Conservation (phyloP, 805 yeast species). For the Teunomyces barrocoloradensis region DNA sequence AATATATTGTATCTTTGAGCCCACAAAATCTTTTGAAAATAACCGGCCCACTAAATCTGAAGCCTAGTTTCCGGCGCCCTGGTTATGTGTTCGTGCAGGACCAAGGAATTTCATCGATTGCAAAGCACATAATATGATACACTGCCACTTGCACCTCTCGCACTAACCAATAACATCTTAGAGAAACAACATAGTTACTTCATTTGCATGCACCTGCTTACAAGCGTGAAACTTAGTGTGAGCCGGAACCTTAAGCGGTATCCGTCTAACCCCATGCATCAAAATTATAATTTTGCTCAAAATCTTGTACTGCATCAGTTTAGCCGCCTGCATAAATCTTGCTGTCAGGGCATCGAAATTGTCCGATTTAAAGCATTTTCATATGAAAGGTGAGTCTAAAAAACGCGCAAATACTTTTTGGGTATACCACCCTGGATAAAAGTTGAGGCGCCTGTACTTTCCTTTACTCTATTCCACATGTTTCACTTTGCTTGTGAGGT, state of each 20-base stretch:
- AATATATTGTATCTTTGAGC: neutral
- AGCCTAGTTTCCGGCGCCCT: neutral
- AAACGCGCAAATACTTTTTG: neutral
- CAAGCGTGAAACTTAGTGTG: neutral
- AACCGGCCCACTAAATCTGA: slow-evolving; percentile 1
- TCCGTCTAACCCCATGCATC: neutral
- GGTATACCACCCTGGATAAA: neutral
- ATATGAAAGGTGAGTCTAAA: neutral
- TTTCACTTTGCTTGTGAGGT: neutral
- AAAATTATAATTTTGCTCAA: neutral
- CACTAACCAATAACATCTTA: neutral
- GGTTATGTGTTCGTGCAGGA: neutral
- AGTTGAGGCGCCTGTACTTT: neutral
- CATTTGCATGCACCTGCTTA: neutral
- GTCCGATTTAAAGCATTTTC: slow-evolving; percentile 1
- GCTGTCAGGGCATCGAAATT: slow-evolving; percentile 3
- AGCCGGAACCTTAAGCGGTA: neutral
- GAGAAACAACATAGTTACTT: neutral
- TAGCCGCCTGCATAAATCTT: slow-evolving; percentile 2
- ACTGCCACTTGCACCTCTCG: too few relatives aligned
- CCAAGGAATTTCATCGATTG: neutral
- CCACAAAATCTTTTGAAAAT: neutral
- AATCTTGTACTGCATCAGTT: neutral
- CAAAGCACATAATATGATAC: neutral
- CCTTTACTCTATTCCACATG: neutral